Evolutionary conservation across 2,329 filamentous ascomycete genomes (phyloP), one percentile per base, ranked within the genome.

Genomic region (Aspergillus candidus): DNA sequence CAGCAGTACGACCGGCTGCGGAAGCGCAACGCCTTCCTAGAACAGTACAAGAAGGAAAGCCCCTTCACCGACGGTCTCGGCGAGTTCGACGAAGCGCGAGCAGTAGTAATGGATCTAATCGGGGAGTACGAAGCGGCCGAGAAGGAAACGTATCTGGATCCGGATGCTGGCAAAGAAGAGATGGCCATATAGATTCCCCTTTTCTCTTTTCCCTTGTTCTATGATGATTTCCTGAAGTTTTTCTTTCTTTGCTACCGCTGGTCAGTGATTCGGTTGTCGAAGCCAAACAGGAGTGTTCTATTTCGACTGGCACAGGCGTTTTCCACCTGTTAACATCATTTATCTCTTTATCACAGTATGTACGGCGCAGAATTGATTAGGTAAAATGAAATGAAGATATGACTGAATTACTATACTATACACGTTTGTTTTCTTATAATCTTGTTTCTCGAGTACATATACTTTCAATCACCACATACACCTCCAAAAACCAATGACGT

Each of bases 61-160:
- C 88, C 90, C 1, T 98, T 98, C 67, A 77, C 88, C 0, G 91
- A 97, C 53, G 93, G 90, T 35, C 72, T 98, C 34, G 80, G 86
- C 55, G 91, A 98, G 68, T 98, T 98, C 58, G 94, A 98, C 64
- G 90, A 96, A 68, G 87, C 93, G 30, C 81, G 87, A 54, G 85
- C 93, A 61, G 91, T 97, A 4, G 91, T 97, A 14, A 82, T 84
- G 58, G 91, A 95, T 65, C 72, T 97, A 51, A 91, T 97, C 61
- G 79, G 81, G 40, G 93, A 98, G 73, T 98, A 98, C 64, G 91
- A 97, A 70, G 90, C 91, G 27, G 93, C 93, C 4, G 93, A 98
- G 68, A 79, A 86, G 61, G 82, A 87, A 30, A 84, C 94, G 60
- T 98, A 98, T 65, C 72, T 98, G 40, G 91, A 85, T 60, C 86